Conservation (phyloP, 2,329 filamentous ascomycete species). For the Nemania serpens region DNA sequence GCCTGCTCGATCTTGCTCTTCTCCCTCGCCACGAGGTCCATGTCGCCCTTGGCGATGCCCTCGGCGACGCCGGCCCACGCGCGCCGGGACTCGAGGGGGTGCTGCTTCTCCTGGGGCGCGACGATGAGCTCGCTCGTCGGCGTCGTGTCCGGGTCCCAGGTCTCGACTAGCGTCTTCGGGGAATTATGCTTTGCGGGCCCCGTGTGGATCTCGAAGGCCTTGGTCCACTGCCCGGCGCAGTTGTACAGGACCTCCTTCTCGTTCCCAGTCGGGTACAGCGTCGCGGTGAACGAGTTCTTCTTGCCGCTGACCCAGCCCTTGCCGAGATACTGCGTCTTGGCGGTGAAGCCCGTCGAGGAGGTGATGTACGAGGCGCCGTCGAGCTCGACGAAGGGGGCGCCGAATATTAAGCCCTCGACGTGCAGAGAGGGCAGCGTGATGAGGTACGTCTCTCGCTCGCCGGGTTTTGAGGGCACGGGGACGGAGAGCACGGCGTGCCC, state of each 20-base stretch:
- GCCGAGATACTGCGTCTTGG: conserved; percentile 53
- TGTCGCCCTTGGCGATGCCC: conserved; percentile 74
- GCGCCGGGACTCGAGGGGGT: conserved; percentile 76
- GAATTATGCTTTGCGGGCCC: conserved; percentile 40
- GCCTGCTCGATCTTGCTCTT: conserved; percentile 83
- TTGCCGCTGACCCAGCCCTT: conserved; percentile 51
- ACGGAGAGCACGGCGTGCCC: conserved; percentile 56
- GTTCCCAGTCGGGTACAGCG: conserved; percentile 47
- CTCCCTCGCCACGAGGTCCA: conserved; percentile 70
- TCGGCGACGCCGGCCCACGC: conserved; percentile 80
- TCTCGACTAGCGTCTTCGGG: conserved; percentile 40
- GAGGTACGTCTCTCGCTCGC: conserved; percentile 53
- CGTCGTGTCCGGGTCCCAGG: conserved; percentile 46
- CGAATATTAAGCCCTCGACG: conserved; percentile 53
- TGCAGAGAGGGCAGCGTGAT: conserved; percentile 55
- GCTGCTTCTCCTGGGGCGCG: conserved; percentile 68
- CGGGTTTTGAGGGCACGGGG: conserved; percentile 43
- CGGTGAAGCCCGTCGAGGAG: conserved; percentile 50
- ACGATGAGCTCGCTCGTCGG: conserved; percentile 41
- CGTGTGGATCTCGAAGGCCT: conserved; percentile 45
- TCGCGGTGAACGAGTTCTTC: conserved; percentile 53
- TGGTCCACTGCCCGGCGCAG: conserved; percentile 50
- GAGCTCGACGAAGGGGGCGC: conserved; percentile 55
- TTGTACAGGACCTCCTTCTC: conserved; percentile 45
- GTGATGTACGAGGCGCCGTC: conserved; percentile 51